These are phyloP conservation scores for Fusarium palustre DNA, from an alignment of 2,329 filamentous ascomycete species.

Conservation along the genomic window DNA sequence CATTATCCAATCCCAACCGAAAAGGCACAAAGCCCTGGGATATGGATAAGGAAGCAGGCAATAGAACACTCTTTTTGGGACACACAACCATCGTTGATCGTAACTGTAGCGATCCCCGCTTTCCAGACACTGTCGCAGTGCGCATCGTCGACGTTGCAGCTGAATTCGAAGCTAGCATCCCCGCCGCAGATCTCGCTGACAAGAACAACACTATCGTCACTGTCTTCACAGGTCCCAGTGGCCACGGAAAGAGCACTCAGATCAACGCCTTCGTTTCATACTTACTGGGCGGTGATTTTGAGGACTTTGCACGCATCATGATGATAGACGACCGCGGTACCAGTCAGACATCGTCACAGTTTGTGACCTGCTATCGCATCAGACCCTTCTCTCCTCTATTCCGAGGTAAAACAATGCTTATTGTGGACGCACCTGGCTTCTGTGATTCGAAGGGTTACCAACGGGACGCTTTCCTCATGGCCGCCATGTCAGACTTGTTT, in stretches of 20 bases:
- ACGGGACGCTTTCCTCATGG: background rate
- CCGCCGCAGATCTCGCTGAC: background rate
- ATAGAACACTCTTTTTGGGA: background rate
- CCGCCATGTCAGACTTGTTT: conserved; percentile 1
- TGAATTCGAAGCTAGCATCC: conserved; percentile 2
- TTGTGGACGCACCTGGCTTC: conserved; percentile 3
- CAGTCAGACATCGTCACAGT: background rate
- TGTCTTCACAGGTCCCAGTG: background rate
- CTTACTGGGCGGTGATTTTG: background rate
- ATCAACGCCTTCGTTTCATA: conserved; percentile 4
- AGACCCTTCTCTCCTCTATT: background rate
- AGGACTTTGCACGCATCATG: conserved; percentile 4
- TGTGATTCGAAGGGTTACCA: background rate
- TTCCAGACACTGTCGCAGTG: conserved; percentile 1
- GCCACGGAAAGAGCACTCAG: background rate
- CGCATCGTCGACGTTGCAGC: conserved; percentile 5
- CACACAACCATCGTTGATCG: conserved; percentile 1
- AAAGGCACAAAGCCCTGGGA: background rate
- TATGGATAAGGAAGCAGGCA: background rate
- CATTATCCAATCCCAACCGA: background rate
- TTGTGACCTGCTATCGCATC: conserved; percentile 4
- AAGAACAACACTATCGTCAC: background rate
- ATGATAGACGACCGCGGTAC: background rate
- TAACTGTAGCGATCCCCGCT: conserved; percentile 1
- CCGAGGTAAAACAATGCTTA: conserved; percentile 1